Base-by-base conservation (phyloP, 2,329 filamentous ascomycete species). In the Ophiostoma sp. region DNA sequence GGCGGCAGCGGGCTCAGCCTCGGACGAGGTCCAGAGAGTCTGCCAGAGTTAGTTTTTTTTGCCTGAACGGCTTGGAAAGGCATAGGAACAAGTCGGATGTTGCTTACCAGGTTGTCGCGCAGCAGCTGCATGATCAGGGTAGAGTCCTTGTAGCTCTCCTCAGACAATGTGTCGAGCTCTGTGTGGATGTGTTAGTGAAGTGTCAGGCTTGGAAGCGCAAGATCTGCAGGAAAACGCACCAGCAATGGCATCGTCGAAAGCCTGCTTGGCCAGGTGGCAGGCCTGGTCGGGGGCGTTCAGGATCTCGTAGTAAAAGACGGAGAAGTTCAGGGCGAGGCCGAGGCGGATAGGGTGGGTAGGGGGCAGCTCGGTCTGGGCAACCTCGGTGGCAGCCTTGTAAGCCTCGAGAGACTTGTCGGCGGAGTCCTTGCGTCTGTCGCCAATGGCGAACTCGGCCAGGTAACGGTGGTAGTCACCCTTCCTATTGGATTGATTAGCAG, bases 381-480 rank as follows among this genome's bases (percentile, higher is more conserved):
- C 91, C 80, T 96, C 92, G 77, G 92, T 96, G 76, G 92, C 92
- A 81, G 80, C 84, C 85, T 97, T 97, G 91, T 98, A 98, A 72
- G 94, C 94, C 85, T 97, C 93, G 75, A 96, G 92, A 67, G 94
- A 95, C 84, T 92, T 89, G 81, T 94, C 91, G 82, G 94, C 92
- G 73, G 93, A 94, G 75, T 87, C 88, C 90, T 96, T 97, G 84
- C 94, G 93, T 85, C 92, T 92, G 79, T 97, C 93, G 77, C 93
- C 92, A 79, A 91, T 85, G 77, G 93, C 94, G 79, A 97, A 97
- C 86, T 97, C 94, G 78, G 94, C 94, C 72, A 97, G 91, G 84
- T 97, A 97, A 79, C 93, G 93, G 89, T 97, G 93, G 87, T 97
- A 97, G 84, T 97, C 94, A 81, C 94, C 94, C 92, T 97, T 97